Conservation (phyloP, 805 yeast species). For the Starmerella bacillaris region DNA sequence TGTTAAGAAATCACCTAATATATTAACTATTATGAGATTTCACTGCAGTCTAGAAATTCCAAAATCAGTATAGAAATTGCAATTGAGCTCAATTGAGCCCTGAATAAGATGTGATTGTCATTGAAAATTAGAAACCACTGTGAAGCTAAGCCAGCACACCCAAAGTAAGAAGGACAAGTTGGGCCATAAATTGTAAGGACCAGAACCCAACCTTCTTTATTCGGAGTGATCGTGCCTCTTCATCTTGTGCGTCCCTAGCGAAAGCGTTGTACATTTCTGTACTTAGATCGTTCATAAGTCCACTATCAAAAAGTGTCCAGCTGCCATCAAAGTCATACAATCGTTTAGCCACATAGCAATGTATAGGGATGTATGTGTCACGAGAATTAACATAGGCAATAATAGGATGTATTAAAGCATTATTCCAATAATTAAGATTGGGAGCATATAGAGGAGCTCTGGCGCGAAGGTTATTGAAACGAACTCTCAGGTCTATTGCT, state of each 20-base stretch:
- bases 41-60: too few relatives aligned
- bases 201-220: slow-evolving; percentile 79
- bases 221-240: slow-evolving; percentile 52
- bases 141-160: slow-evolving; percentile 45
- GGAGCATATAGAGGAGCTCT: slow-evolving; percentile 69
- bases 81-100: too few relatives aligned
- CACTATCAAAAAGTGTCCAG: slow-evolving; percentile 88
- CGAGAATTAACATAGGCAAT: slow-evolving; percentile 86
- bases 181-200: slow-evolving; percentile 73
- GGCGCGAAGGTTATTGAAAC: slow-evolving; percentile 73
- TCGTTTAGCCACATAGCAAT: slow-evolving; percentile 63
- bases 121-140: too few relatives aligned
- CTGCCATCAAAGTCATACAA: slow-evolving; percentile 79
- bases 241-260: slow-evolving; percentile 75
- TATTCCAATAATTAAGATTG: slow-evolving; percentile 81
- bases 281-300: slow-evolving; percentile 78
- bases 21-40: too few relatives aligned
- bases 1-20: too few relatives aligned
- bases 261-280: slow-evolving; percentile 81
- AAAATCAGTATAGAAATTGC: too few relatives aligned
- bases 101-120: too few relatives aligned
- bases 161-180: slow-evolving; percentile 62
- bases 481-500: slow-evolving; percentile 60
- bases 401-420: slow-evolving; percentile 82
- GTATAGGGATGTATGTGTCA: slow-evolving; percentile 74